Conservation (phyloP, 441 rosid species). For the Codiaeum variegatum region DNA sequence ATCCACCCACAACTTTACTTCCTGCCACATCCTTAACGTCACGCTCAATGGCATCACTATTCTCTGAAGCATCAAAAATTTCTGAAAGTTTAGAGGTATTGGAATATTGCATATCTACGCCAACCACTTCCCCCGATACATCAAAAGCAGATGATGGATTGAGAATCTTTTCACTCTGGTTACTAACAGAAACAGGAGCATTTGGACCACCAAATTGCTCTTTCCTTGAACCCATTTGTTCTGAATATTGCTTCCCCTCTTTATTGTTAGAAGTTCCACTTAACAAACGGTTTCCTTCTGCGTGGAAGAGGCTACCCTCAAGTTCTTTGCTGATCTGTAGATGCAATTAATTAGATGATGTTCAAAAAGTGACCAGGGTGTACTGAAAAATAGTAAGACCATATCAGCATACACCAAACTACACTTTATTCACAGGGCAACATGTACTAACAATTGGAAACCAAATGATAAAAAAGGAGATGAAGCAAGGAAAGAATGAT, state of each 20-base stretch:
- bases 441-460: background rate
- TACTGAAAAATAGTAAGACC: background rate
- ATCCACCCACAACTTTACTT: slow-evolving; percentile 36
- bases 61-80: slow-evolving; percentile 34
- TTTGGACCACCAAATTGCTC: slow-evolving; percentile 34
- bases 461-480: background rate
- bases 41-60: slow-evolving; percentile 36
- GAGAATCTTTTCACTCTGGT: slow-evolving; percentile 30
- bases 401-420: background rate
- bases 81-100: slow-evolving; percentile 40
- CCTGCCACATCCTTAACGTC: slow-evolving; percentile 32
- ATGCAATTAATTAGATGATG: slow-evolving; percentile 17
- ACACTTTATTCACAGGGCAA: background rate
- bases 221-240: slow-evolving; percentile 33
- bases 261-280: slow-evolving; percentile 39
- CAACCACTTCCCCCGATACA: slow-evolving; percentile 34
- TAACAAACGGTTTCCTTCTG: slow-evolving; percentile 34
- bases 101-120: slow-evolving; percentile 30
- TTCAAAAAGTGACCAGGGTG: background rate
- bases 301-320: slow-evolving; percentile 40
- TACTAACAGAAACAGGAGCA: slow-evolving; percentile 26
- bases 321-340: slow-evolving; percentile 51
- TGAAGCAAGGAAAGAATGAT: background rate
- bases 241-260: slow-evolving; percentile 34
- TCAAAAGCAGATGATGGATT: slow-evolving; percentile 39